phyloP scores from a whole-genome alignment of 345 rosid genomes.

The Capsella bursapastoris region DNA sequence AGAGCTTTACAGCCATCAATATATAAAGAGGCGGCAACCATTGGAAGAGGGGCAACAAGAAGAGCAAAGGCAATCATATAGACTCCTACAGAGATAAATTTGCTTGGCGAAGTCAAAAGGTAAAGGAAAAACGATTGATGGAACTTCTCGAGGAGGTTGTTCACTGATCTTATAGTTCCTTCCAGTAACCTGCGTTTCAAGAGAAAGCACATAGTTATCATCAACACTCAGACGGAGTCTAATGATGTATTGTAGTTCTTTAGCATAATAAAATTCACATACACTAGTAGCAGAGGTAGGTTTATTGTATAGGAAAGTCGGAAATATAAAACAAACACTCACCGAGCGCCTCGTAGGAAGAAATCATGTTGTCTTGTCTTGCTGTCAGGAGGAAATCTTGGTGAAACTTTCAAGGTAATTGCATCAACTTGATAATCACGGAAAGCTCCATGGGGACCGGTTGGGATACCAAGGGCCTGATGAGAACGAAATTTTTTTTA shows the following conservation, averaged over 20 bases:
- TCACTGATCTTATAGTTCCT: slow-evolving; percentile 87
- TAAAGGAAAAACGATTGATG: slow-evolving; percentile 96
- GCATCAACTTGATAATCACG: slow-evolving; percentile 97
- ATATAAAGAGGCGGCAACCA: slow-evolving; percentile 88
- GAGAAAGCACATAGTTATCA: slow-evolving; percentile 23
- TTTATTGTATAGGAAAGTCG: not conserved
- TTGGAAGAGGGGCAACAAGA: slow-evolving; percentile 86
- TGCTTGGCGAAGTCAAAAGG: slow-evolving; percentile 78
- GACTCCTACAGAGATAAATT: slow-evolving; percentile 92
- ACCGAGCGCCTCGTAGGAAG: slow-evolving; percentile 78
- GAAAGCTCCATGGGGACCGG: slow-evolving; percentile 96
- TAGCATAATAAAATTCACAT: not conserved
- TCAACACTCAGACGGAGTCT: slow-evolving; percentile 8
- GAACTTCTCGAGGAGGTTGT: slow-evolving; percentile 96
- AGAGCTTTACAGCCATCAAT: slow-evolving; percentile 52
- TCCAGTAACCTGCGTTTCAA: slow-evolving; percentile 77
- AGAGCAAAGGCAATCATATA: slow-evolving; percentile 97
- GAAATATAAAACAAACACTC: slow-evolving; percentile 41
- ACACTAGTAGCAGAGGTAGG: slow-evolving; percentile 5
- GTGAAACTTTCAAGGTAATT: slow-evolving; percentile 83
- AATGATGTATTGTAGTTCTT: not conserved
- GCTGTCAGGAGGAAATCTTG: slow-evolving; percentile 52
- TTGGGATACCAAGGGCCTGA: slow-evolving; percentile 94
- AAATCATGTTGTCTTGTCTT: slow-evolving; percentile 66
- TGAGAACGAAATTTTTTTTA: slow-evolving; percentile 29